Conservation (phyloP, 768 basidiomycete genomes). For the Agaricus blazei region DNA sequence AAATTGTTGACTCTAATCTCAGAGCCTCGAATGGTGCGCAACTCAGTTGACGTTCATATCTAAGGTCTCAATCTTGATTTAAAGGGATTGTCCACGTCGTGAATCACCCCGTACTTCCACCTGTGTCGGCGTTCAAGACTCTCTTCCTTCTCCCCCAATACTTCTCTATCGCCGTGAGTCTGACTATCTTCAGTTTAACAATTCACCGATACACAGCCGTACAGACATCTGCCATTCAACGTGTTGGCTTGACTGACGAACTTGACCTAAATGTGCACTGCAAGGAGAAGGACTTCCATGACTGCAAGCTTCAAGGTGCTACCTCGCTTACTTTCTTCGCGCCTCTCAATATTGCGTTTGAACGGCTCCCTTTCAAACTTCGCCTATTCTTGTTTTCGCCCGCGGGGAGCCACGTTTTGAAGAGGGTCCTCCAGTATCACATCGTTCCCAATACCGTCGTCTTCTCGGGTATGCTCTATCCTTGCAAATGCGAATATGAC, state of each 20-base stretch:
- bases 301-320: slow-evolving; percentile 37
- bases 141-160: slow-evolving; percentile 34
- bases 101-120: slow-evolving; percentile 50
- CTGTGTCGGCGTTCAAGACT: slow-evolving; percentile 44
- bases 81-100: slow-evolving; percentile 49
- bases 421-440: slow-evolving; percentile 56
- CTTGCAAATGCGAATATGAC: neutral
- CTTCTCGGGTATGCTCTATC: slow-evolving; percentile 37
- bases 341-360: slow-evolving; percentile 46
- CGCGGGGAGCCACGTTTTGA: slow-evolving; percentile 43
- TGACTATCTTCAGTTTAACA: neutral
- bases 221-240: slow-evolving; percentile 55
- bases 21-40: slow-evolving; percentile 46
- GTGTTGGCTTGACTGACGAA: slow-evolving; percentile 36
- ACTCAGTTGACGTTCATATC: neutral
- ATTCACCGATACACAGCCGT: neutral
- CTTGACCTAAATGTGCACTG: slow-evolving; percentile 41
- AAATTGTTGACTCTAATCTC: slow-evolving; percentile 34
- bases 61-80: neutral
- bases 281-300: slow-evolving; percentile 27
- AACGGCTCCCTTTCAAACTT: slow-evolving; percentile 44
- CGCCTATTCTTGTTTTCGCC: slow-evolving; percentile 56
- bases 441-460: slow-evolving; percentile 44
- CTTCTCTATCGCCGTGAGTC: slow-evolving; percentile 47
- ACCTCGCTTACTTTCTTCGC: slow-evolving; percentile 49